Conservation (phyloP, 208 protist genomes). For the Acanthamoeba royreba region DNA sequence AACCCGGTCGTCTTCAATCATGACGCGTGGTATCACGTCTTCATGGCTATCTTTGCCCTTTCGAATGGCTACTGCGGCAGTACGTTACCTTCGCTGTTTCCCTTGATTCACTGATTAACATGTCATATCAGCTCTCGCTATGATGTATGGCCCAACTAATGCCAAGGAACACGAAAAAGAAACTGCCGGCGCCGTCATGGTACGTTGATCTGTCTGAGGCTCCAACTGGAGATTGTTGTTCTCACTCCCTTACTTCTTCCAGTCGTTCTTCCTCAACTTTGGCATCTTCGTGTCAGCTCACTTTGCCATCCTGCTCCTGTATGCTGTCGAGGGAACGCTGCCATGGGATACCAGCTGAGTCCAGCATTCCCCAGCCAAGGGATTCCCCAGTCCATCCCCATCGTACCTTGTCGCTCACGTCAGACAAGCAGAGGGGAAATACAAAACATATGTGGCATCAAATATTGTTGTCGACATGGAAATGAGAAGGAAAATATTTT, state of each 20-base stretch:
- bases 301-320: constrained; percentile 52
- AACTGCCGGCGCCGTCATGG: constrained; percentile 55
- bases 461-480: too few species aligned
- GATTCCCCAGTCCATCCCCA: too few species aligned
- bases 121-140: background rate
- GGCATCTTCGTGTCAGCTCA: constrained; percentile 58
- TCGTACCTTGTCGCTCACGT: too few species aligned
- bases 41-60: constrained; percentile 58
- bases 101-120: too few species aligned
- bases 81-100: background rate
- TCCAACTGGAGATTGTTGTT: background rate
- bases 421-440: too few species aligned
- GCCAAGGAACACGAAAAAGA: constrained; percentile 65
- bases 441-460: too few species aligned
- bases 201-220: background rate
- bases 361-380: too few species aligned
- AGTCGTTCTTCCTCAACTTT: constrained; percentile 67
- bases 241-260: background rate
- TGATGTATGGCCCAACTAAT: constrained; percentile 67
- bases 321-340: constrained; percentile 41
- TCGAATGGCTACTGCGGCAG: constrained; percentile 62
- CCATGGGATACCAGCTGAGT: background rate
- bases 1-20: constrained; percentile 47
- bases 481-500: too few species aligned
- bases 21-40: constrained; percentile 7